Evolutionary conservation across 1,284 basidiomycete genomes (phyloP), one percentile per base, ranked within the genome.

Genomic region (Trichosporon ovoides): DNA sequence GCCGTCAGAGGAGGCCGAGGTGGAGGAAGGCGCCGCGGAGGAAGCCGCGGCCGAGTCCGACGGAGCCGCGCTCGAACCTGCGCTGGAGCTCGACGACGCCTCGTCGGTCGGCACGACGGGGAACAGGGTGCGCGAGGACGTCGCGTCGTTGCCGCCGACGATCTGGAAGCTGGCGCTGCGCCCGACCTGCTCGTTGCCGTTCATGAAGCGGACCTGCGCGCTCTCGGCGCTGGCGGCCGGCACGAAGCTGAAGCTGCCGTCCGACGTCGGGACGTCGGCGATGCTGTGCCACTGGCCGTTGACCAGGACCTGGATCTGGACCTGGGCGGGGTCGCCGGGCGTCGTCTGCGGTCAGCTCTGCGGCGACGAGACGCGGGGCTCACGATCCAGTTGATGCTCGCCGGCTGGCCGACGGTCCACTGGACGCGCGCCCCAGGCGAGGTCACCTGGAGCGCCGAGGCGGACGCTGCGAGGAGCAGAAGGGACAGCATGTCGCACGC

Each of bases 341-440:
- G 43, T 20, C 22, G 24, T 28, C 43, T 48, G n/a, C 22, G 3
- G 43, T 48, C 24, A 46, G 40, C 24, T n/a, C n/a, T 12, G 28
- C 7, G 28, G 3, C 43, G 16, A 18, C 24, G 28, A 16, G 43
- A n/a, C 9, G n/a, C 19, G 22, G 28, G 22, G 24, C 28, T 31
- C 43, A 48, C 43, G 43, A 48, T 48, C 43, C 43, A 48, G 43
- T 48, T 48, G 43, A 48, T 48, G 43, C 43, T 48, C 3, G 43
- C 43, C 14, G 43, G 43, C 43, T 48, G 43, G 6, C 43, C 43
- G 43, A 48, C 43, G 43, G 43, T 48, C 43, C 43, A 48, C 24
- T 48, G 43, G 14, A 48, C 43, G 43, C 43, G 22, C 5, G 43
- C 43, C 22, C 24, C 43, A 24, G 43, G 43, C 43, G 43, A 48